phyloP scores from a whole-genome alignment of 257 asterid species.

The Apocynum venetum region DNA sequence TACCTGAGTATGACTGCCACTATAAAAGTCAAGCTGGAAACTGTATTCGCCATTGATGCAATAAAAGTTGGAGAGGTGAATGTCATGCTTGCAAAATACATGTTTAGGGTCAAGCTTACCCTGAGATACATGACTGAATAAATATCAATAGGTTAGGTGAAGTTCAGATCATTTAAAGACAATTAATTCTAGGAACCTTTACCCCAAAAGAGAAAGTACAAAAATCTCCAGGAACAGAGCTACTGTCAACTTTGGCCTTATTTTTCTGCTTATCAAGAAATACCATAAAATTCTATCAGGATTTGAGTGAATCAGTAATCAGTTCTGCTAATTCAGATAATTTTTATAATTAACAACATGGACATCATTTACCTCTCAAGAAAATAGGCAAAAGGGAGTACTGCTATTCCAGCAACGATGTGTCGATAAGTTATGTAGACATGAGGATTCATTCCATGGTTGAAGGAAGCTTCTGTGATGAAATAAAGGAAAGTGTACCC shows the following conservation, averaged over 20 bases:
- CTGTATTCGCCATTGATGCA: slow-evolving; percentile 61
- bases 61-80: slow-evolving; percentile 62
- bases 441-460: slow-evolving; percentile 69
- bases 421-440: slow-evolving; percentile 69
- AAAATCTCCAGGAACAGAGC: slow-evolving; percentile 49
- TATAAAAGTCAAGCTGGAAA: slow-evolving; percentile 65
- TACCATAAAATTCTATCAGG: neutral
- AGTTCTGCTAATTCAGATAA: neutral
- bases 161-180: neutral
- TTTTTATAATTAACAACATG: neutral
- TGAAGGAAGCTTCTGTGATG: slow-evolving; percentile 72
- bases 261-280: slow-evolving; percentile 40
- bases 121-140: slow-evolving; percentile 29
- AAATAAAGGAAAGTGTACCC: slow-evolving; percentile 52
- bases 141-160: neutral
- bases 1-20: slow-evolving; percentile 72
- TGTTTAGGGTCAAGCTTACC: slow-evolving; percentile 63
- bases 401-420: slow-evolving; percentile 38
- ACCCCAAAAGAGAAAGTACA: slow-evolving; percentile 65
- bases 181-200: slow-evolving; percentile 17
- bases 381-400: slow-evolving; percentile 70
- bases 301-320: neutral
- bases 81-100: slow-evolving; percentile 62
- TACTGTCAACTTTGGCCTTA: slow-evolving; percentile 52
- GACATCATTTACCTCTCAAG: slow-evolving; percentile 45